Evolutionary conservation across 75 land plant genomes (phyloP), one percentile per base, ranked within the genome.

Genomic region (Sequoiadendron giganteum): DNA sequence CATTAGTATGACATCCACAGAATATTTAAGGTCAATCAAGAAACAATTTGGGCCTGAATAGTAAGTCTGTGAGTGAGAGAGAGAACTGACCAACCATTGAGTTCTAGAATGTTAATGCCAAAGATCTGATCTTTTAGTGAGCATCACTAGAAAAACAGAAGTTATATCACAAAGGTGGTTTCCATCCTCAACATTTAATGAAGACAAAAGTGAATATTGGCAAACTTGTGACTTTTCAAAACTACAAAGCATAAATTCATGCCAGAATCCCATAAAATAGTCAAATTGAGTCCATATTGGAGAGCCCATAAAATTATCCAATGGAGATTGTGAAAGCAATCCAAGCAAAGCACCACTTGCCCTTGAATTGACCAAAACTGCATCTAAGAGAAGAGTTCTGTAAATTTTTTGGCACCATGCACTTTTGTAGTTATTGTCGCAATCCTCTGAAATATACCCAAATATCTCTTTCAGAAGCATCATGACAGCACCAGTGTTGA

Each of bases 391-490:
- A 85, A 56, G 39, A 55, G 25, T 52, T 38, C 13, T 85, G 21
- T 85, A 52, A 11, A 55, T 85, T 85, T 68, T 36, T 36, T 19
- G 42, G 65, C 42, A 18, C 34, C 18, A 14, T 45, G 48, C 84
- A 82, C 49, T 21, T 82, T 82, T 43, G 18, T 43, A 21, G 49
- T 25, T 34, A 39, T 40, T 18, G 6, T 85, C 9, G 11, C 86
- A 85, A 54, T 85, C 40, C 86, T 18, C 61, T 54, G 55, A 15
- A 18, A 55, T 38, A 54, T 34, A 34, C 21, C 86, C 58, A 55
- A 85, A 56, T 5, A 85, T 85, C 9, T 85, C 86, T 36, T 85
- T 85, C 49, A 56, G 25, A 52, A 85, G 68, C 68, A 85, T 36
- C 30, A 43, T 84, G 30, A 56, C 39, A 55, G 16, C 42, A 55